Conservation (phyloP, 2,329 filamentous ascomycete species). For the Aphanocladium album region DNA sequence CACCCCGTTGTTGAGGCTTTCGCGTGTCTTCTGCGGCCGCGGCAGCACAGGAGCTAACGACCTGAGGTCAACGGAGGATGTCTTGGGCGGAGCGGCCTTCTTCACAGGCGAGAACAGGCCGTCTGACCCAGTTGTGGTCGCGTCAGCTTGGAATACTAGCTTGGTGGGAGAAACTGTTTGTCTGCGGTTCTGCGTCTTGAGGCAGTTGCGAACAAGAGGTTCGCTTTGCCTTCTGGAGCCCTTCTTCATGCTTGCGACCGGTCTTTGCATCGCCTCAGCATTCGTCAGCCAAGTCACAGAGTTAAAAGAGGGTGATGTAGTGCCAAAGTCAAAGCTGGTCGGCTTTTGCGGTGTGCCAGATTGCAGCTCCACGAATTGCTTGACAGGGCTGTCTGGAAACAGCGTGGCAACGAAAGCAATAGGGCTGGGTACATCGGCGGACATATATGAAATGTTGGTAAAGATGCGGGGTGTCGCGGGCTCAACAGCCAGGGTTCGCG, state of each 20-base stretch:
- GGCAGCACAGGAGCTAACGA: not conserved
- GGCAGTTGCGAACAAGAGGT: slow-evolving; percentile 25
- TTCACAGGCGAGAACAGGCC: slow-evolving; percentile 6
- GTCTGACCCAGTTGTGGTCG: not conserved
- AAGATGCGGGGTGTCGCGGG: slow-evolving; percentile 5
- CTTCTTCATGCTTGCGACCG: slow-evolving; percentile 20
- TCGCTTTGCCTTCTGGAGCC: slow-evolving; percentile 30
- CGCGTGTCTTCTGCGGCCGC: not conserved
- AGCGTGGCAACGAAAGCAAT: slow-evolving; percentile 3
- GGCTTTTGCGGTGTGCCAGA: slow-evolving; percentile 13
- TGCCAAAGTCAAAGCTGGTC: slow-evolving; percentile 25
- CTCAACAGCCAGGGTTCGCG: not conserved
- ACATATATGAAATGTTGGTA: not conserved
- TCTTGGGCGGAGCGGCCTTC: not conserved
- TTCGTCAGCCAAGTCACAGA: slow-evolving; percentile 25
- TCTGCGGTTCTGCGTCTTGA: slow-evolving; percentile 22
- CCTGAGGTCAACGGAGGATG: not conserved
- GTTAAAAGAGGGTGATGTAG: slow-evolving; percentile 23
- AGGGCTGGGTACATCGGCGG: slow-evolving; percentile 3
- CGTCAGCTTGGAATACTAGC: not conserved
- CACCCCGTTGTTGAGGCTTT: not conserved
- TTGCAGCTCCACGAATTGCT: not conserved
- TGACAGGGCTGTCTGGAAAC: slow-evolving; percentile 8
- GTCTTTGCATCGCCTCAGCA: slow-evolving; percentile 17
- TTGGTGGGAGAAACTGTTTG: slow-evolving; percentile 25